These are phyloP conservation scores for Trametes cingulata DNA, from an alignment of 768 basidiomycete species.

Conservation along the genomic window DNA sequence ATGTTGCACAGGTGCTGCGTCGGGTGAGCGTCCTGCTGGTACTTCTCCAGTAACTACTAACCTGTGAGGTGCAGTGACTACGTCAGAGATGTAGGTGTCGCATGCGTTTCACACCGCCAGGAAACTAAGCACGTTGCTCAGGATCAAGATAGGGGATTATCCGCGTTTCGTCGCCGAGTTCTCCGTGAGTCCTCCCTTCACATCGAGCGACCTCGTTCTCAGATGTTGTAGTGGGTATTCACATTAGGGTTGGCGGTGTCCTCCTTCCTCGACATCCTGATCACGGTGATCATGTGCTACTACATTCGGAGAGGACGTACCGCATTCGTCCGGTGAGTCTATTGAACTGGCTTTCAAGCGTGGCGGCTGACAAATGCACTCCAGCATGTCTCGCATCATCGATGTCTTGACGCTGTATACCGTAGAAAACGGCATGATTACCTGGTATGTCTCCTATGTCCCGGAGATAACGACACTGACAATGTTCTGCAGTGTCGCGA, in stretches of 20 bases:
- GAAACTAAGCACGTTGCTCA: neutral
- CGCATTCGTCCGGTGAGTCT: slow-evolving; percentile 19
- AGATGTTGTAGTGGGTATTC: slow-evolving; percentile 28
- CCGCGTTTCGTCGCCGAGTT: slow-evolving; percentile 16
- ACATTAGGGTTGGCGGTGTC: slow-evolving; percentile 30
- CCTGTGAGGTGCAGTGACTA: neutral
- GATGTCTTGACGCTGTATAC: slow-evolving; percentile 28
- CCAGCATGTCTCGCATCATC: slow-evolving; percentile 28
- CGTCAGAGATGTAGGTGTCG: slow-evolving; percentile 9
- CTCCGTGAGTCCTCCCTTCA: slow-evolving; percentile 7
- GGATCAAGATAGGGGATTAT: slow-evolving; percentile 22
- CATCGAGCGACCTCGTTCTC: neutral
- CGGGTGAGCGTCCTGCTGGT: slow-evolving; percentile 9
- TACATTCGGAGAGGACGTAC: slow-evolving; percentile 27
- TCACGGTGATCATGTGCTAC: slow-evolving; percentile 25
- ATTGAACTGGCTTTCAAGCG: neutral
- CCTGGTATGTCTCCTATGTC: slow-evolving; percentile 21
- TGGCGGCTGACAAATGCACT: neutral
- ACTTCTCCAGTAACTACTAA: neutral
- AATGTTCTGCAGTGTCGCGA: slow-evolving; percentile 21
- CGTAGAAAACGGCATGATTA: slow-evolving; percentile 30
- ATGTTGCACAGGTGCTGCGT: slow-evolving; percentile 10
- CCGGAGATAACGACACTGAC: neutral
- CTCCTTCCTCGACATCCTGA: slow-evolving; percentile 28
- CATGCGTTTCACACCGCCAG: neutral